Base-by-base conservation (phyloP, 192 early-diverging fungal species). In the Oehlia diaphana region DNA sequence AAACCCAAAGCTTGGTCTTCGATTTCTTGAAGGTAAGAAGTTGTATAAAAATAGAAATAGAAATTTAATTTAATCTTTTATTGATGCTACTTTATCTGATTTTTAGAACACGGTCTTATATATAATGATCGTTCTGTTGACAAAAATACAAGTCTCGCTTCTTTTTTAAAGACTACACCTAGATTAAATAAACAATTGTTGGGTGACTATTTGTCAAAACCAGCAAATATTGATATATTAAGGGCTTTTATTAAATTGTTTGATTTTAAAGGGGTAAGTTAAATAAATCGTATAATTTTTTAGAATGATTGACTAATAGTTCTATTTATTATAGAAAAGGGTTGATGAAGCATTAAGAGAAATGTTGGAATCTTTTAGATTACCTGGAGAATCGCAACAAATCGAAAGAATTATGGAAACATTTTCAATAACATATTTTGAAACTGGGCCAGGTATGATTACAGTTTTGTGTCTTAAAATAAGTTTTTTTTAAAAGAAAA, bases 361-460 rank as follows among this genome's bases (percentile, higher is more conserved):
- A 35, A 86, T 99, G n/a, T 81, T 99, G 16, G 96, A 96, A 76
- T 90, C 93, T 47, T 99, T 99, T 87, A 90, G 98, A 26, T 83
- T 99, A 23, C 97, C 97, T 12, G 98, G 98, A 53, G 98, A 99
- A 87, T 92, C 97, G 37, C 97, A 99, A 84, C 96, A 97, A 82
- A 99, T 99, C 74, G 96, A 97, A 71, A 89, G 98, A 14, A 94
- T 99, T 44, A 90, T 98, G 82, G 95, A 98, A 81, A 89, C 90
- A 5, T 99, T 99, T 87, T 91, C 98, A 10, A 88, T 89, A 8
- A 89, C 84, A 0, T 99, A 95, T 80, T 96, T 90, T 86, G 91
- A 90, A 8, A 82, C 90, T 75, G 84, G 78, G 1, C 80, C 84
- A 63, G 16, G 69, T 67, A 69, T 44, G 76, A 23, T 13, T 35